Base-by-base conservation (phyloP, 768 basidiomycete species). In the Lyophyllum decastes region DNA sequence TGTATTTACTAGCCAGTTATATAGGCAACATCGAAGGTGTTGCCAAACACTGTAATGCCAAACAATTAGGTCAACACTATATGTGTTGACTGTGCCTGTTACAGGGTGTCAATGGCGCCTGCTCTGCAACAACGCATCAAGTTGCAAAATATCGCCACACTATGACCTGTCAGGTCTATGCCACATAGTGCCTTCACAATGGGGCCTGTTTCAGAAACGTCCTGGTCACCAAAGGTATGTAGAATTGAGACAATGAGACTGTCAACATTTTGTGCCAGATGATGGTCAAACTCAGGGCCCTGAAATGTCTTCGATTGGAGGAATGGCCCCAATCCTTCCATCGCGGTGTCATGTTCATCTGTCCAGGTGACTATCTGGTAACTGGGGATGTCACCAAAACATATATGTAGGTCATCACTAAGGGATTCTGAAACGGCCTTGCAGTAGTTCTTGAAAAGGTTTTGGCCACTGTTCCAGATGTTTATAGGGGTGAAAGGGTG, bases 361-460 rank as follows among this genome's bases (percentile, higher is more conserved):
- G 86, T 69, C 65, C 76, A 77, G 24, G 73, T 75, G 14, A 83
- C 78, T 50, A 89, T 77, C 58, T 82, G 79, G 58, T 83, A 78
- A 6, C 87, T 89, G 54, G 92, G 73, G 56, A 90, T 81, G 49
- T 89, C 85, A 2, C 89, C 82, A 59, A 93, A 87, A 62, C 87
- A 90, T 44, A 80, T 77, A 19, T 69, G 74, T 47, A 88, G 72
- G 10, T 86, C 91, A 6, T 88, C 79, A 0, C 62, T 61, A 11
- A 64, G 47, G 2, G 77, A 70, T 58, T 79, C 84, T 46, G 84
- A 81, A 27, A 85, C 70, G 17, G 83, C 76, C 45, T 79, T 79
- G 70, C 92, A 94, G 52, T 92, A 86, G 11, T 72, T 77, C 45
- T 71, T 71, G 65, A 92, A 92, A 2, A 81, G 66, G 16, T 70